Conservation (phyloP, 1,139 yeast species). For the Citeromyces hawaiiensis region DNA sequence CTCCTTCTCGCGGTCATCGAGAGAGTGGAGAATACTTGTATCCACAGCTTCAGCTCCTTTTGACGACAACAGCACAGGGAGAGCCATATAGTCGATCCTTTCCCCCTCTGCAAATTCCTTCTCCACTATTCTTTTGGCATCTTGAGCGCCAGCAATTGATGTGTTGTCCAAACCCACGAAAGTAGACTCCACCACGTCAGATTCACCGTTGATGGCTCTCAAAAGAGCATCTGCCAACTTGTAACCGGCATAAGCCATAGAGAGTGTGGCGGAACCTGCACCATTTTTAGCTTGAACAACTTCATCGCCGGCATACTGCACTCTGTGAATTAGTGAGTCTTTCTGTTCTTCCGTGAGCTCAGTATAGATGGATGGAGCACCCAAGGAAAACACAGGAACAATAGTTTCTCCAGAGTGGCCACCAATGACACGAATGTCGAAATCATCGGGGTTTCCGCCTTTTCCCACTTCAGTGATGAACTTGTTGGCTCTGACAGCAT, state of each 20-base stretch:
- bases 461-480: slow-evolving; percentile 44
- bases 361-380: slow-evolving; percentile 38
- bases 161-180: slow-evolving; percentile 30
- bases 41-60: slow-evolving; percentile 48
- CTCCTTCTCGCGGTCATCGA: slow-evolving; percentile 44
- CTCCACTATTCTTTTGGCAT: slow-evolving; percentile 20
- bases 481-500: slow-evolving; percentile 80
- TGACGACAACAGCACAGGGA: slow-evolving; percentile 46
- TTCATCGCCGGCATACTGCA: slow-evolving; percentile 96
- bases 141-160: slow-evolving; percentile 26
- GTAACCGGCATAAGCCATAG: slow-evolving; percentile 96
- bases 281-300: slow-evolving; percentile 94
- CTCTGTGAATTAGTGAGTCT: slow-evolving; percentile 68
- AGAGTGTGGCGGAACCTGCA: slow-evolving; percentile 85
- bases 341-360: slow-evolving; percentile 36
- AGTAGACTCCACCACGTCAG: slow-evolving; percentile 33
- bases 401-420: slow-evolving; percentile 96
- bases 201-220: slow-evolving; percentile 39
- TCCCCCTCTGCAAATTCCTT: slow-evolving; percentile 23
- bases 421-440: slow-evolving; percentile 77
- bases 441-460: slow-evolving; percentile 19
- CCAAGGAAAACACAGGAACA: slow-evolving; percentile 70
- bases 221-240: slow-evolving; percentile 55
- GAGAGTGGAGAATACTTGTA: slow-evolving; percentile 31
- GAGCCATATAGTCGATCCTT: slow-evolving; percentile 36